Evolutionary conservation across 257 asterid genomes (phyloP).

Genomic region (Gardenia jasminoides): DNA sequence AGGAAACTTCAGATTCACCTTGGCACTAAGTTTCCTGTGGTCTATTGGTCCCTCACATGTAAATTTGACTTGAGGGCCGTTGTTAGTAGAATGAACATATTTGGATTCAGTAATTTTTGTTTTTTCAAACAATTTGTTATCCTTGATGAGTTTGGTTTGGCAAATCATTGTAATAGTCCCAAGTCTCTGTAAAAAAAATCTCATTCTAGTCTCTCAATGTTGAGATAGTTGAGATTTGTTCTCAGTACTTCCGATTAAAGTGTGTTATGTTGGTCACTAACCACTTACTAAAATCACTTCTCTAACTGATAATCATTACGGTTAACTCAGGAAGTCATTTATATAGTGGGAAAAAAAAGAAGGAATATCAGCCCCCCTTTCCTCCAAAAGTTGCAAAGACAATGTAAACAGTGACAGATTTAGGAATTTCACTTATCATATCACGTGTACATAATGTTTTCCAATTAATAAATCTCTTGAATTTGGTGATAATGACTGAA

Average conservation of each 20-base stretch:
- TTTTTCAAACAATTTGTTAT: background rate
- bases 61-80: constrained; percentile 16
- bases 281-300: background rate
- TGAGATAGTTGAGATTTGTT: background rate
- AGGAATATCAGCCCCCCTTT: background rate
- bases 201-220: background rate
- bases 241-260: background rate
- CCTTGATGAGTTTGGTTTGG: background rate
- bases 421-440: background rate
- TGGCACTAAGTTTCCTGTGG: background rate
- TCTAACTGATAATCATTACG: background rate
- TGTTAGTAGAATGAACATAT: background rate
- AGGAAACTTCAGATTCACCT: background rate
- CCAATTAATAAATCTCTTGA: background rate
- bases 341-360: background rate
- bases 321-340: too few relatives aligned
- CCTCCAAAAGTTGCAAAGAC: background rate
- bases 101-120: background rate
- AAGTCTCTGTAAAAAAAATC: background rate
- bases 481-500: background rate
- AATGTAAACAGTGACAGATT: background rate
- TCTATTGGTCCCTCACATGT: constrained; percentile 15
- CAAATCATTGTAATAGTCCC: background rate
- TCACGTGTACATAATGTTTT: background rate
- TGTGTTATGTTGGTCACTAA: background rate